These are phyloP conservation scores for Sclerotinia borealis DNA, from an alignment of 2,329 filamentous ascomycete genomes.

Conservation along the genomic window DNA sequence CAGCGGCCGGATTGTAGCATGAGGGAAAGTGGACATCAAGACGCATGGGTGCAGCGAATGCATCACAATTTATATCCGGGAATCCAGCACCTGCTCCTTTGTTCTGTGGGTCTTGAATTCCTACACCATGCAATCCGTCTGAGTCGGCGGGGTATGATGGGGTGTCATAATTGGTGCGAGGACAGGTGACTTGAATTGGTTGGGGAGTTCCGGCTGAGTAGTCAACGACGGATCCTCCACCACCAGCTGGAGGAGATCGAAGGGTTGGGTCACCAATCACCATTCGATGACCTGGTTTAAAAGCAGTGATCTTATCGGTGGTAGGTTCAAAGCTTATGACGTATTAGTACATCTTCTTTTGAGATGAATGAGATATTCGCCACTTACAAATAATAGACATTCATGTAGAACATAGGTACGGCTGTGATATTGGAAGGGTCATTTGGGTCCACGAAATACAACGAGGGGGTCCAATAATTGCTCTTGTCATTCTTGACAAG, in stretches of 20 bases:
- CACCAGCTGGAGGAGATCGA: slow-evolving; percentile 53
- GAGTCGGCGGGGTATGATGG: slow-evolving; percentile 50
- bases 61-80: slow-evolving; percentile 63
- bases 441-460: slow-evolving; percentile 66
- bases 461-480: slow-evolving; percentile 75
- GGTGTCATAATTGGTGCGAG: slow-evolving; percentile 38
- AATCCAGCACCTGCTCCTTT: slow-evolving; percentile 57
- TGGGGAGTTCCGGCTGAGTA: slow-evolving; percentile 47
- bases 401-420: slow-evolving; percentile 59
- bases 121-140: slow-evolving; percentile 46
- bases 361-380: neutral
- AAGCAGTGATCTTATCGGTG: slow-evolving; percentile 62
- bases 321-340: slow-evolving; percentile 49
- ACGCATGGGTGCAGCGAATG: slow-evolving; percentile 58
- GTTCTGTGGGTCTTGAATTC: slow-evolving; percentile 50
- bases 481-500: slow-evolving; percentile 75
- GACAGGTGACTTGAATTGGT: slow-evolving; percentile 55
- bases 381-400: slow-evolving; percentile 67
- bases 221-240: slow-evolving; percentile 45
- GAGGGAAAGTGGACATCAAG: slow-evolving; percentile 83
- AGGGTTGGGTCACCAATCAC: slow-evolving; percentile 65
- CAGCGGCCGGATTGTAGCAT: slow-evolving; percentile 71
- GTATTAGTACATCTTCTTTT: slow-evolving; percentile 26
- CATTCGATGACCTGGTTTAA: slow-evolving; percentile 75
- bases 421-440: slow-evolving; percentile 57